Conservation (phyloP, 2,329 filamentous ascomycete genomes). For the Alternaria burnsii region DNA sequence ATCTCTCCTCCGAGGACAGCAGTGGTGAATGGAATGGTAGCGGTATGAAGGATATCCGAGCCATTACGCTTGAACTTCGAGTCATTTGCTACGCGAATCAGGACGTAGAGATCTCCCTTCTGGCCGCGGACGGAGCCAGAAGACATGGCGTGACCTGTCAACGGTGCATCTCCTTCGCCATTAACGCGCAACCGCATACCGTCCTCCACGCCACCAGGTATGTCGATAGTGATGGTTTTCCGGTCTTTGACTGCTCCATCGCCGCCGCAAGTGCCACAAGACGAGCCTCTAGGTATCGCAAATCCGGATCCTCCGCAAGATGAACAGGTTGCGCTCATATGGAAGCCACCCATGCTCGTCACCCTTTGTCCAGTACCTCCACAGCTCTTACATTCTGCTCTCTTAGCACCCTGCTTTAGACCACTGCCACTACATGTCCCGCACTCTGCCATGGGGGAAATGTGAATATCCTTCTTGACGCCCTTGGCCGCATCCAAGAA, state of each 20-base stretch:
- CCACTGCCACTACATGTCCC: constrained; percentile 84
- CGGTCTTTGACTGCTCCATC: constrained; percentile 84
- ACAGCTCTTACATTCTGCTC: constrained; percentile 78
- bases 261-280: constrained; percentile 82
- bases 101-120: constrained; percentile 89
- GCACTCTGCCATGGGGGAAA: constrained; percentile 83
- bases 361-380: constrained; percentile 86
- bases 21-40: constrained; percentile 89
- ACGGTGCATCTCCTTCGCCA: constrained; percentile 86
- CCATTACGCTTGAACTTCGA: constrained; percentile 87
- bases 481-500: constrained; percentile 98
- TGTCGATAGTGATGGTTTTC: constrained; percentile 86
- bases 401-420: constrained; percentile 80
- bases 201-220: constrained; percentile 94
- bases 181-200: constrained; percentile 89
- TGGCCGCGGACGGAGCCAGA: constrained; percentile 68
- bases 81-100: constrained; percentile 88
- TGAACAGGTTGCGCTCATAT: constrained; percentile 90
- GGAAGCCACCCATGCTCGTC: constrained; percentile 92
- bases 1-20: constrained; percentile 92
- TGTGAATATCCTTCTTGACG: constrained; percentile 83
- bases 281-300: constrained; percentile 77
- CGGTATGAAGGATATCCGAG: constrained; percentile 91
- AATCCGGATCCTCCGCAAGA: constrained; percentile 82
- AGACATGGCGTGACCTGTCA: constrained; percentile 74